Conservation (phyloP, 768 basidiomycete genomes). For the Russula virescens region DNA sequence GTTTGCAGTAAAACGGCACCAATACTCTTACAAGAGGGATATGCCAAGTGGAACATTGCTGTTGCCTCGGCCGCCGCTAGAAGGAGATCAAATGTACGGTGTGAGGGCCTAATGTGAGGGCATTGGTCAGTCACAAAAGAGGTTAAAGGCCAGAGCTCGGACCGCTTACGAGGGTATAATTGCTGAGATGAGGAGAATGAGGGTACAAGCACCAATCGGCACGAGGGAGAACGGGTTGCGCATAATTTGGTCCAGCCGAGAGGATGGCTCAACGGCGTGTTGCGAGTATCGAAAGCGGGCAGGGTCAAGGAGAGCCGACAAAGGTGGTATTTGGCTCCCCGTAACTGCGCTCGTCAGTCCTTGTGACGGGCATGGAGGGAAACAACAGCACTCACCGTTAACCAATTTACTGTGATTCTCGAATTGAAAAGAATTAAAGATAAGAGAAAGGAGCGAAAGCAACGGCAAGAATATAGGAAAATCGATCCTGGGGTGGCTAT, state of each 20-base stretch:
- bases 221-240: conserved; percentile 72
- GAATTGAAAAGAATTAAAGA: conserved; percentile 51
- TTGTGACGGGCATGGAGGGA: background rate
- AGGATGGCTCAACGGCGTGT: conserved; percentile 13
- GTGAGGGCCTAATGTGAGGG: conserved; percentile 38
- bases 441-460: conserved; percentile 50
- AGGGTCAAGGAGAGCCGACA: conserved; percentile 44
- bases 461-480: conserved; percentile 58
- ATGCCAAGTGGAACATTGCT: conserved; percentile 78
- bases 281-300: conserved; percentile 35
- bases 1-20: conserved; percentile 89
- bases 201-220: conserved; percentile 52
- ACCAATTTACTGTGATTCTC: conserved; percentile 62
- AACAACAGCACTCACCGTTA: conserved; percentile 41
- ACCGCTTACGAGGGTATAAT: conserved; percentile 46
- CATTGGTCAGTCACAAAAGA: background rate
- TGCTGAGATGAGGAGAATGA: conserved; percentile 49
- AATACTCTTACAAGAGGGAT: conserved; percentile 75
- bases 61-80: conserved; percentile 72
- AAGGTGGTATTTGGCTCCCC: conserved; percentile 55
- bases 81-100: conserved; percentile 75
- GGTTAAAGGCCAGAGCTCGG: background rate
- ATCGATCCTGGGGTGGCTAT: conserved; percentile 42
- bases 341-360: conserved; percentile 38
- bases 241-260: conserved; percentile 29